Conservation (phyloP, 148 eudicot species). For the Spergularia marina region DNA sequence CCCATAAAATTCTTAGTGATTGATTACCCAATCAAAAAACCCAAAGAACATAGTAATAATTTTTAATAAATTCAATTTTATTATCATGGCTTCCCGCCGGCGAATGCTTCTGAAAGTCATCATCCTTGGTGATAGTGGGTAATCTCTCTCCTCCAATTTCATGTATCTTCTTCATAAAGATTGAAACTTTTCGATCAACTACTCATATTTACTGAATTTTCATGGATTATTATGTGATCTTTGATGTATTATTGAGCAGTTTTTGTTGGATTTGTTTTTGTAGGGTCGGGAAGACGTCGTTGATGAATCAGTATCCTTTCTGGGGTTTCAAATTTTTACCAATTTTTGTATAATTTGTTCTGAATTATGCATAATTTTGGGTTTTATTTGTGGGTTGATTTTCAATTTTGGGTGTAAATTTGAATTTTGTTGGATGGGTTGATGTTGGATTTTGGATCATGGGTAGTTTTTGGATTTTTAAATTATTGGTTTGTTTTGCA, state of each 20-base stretch:
- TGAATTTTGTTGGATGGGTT: background rate
- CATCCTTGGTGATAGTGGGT: constrained; percentile 91
- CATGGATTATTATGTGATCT: constrained; percentile 1
- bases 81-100: constrained; percentile 56
- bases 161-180: background rate
- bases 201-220: background rate
- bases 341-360: background rate
- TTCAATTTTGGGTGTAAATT: background rate
- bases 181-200: background rate
- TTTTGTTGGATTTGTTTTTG: constrained; percentile 6
- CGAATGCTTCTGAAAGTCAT: constrained; percentile 75
- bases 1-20: background rate
- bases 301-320: constrained; percentile 81
- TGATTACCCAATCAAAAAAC: background rate
- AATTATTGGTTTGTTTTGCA: background rate
- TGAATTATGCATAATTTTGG: background rate
- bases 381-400: background rate
- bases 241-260: background rate
- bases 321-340: background rate
- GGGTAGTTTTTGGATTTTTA: background rate
- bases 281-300: constrained; percentile 82
- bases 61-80: background rate
- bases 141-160: background rate
- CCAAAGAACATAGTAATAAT: background rate
- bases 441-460: background rate